Base-by-base conservation (phyloP, 352 stramenopile species). In the Globisporangium abappressorium region DNA sequence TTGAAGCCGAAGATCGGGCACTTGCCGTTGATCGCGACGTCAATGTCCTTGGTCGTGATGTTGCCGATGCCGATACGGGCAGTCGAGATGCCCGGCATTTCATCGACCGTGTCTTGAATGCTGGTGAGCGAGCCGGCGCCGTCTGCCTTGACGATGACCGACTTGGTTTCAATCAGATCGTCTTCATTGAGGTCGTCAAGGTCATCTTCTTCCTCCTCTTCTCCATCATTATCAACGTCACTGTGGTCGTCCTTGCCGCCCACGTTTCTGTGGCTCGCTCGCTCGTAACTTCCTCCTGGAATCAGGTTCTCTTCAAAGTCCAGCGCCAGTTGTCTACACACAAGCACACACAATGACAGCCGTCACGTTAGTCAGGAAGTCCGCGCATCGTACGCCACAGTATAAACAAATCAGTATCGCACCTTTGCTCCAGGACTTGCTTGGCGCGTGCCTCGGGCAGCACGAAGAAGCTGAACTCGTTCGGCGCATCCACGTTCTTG, bases 1-100 rank as follows among this genome's bases (percentile, higher is more conserved):
- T 93, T 93, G 64, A 95, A 95, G 36, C 84, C 87, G 34, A 92
- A 93, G 69, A 94, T 94, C 51, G 85, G 87, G 43, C 87, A 95
- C 60, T 91, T 80, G 69, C 80, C 74, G 68, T 90, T 89, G 70
- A 91, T 90, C 22, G 85, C 85, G 14, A 91, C 83, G 55, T 95
- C 87, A 41, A 95, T 91, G 65, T 95, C 87, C 64, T 85, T 84
- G 1, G 74, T 75, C 5, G 87, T 87, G 62, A 95, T 88, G 63
- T 91, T 80, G 51, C 87, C 87, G 62, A 95, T 92, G 26, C 87
- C 87, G 30, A 95, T 77, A 30, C 85, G 82, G 5, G 84, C 85
- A 62, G 85, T 95, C 71, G 79, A 79, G 59, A 85, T 87, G 24
- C 79, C 82, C 2, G 66, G 56, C 82, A 82, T 91, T 66, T 86